These are phyloP conservation scores for Drechslerella coelobrocha DNA, from an alignment of 2,329 filamentous ascomycete species.

Conservation along the genomic window DNA sequence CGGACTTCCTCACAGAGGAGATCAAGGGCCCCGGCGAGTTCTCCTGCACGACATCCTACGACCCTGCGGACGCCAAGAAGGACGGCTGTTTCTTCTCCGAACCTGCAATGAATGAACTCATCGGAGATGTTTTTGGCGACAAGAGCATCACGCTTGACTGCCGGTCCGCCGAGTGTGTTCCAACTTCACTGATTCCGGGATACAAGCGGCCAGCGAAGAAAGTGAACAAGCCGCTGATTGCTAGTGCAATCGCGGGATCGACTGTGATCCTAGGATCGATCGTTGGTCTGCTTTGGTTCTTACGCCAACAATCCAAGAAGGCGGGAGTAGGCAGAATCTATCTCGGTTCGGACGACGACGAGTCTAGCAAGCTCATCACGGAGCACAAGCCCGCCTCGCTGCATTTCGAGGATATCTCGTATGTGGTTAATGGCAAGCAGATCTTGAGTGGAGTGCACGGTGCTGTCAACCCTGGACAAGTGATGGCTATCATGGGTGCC, in stretches of 20 bases:
- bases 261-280: constrained; percentile 70
- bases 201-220: constrained; percentile 86
- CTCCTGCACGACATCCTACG: constrained; percentile 68
- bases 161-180: constrained; percentile 86
- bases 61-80: constrained; percentile 63
- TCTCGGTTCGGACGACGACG: constrained; percentile 84
- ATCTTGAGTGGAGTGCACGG: constrained; percentile 83
- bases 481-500: constrained; percentile 97
- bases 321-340: constrained; percentile 73
- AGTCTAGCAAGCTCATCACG: constrained; percentile 81
- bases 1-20: constrained; percentile 80
- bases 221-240: constrained; percentile 96
- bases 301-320: constrained; percentile 74
- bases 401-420: constrained; percentile 86
- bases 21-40: constrained; percentile 91
- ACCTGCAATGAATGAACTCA: constrained; percentile 89
- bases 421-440: constrained; percentile 83
- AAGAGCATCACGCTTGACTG: constrained; percentile 84
- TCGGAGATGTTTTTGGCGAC: constrained; percentile 87
- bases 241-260: constrained; percentile 84
- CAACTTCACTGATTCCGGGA: constrained; percentile 89
- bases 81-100: constrained; percentile 86
- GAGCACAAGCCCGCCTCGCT: constrained; percentile 91
- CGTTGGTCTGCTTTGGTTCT: constrained; percentile 73
- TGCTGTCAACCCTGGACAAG: constrained; percentile 89